These are phyloP conservation scores for Kockiozyma suomiensis DNA, from an alignment of 805 yeast genomes.

Conservation along the genomic window DNA sequence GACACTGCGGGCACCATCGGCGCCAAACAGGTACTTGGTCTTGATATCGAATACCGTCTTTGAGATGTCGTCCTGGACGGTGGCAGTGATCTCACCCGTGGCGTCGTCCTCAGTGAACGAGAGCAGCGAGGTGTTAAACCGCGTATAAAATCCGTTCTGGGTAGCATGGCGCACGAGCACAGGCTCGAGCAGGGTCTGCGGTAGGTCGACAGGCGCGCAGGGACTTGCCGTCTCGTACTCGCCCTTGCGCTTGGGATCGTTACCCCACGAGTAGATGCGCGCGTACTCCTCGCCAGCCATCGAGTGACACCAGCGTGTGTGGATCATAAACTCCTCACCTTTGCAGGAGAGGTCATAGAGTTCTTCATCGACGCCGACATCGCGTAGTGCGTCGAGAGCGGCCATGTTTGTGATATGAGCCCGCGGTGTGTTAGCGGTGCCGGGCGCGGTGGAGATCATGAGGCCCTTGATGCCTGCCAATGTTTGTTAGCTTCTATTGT, in stretches of 20 bases:
- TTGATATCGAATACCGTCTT: not conserved
- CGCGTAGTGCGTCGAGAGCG: not conserved
- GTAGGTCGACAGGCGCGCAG: not conserved
- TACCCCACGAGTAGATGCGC: constrained; percentile 1
- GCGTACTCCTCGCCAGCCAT: constrained; percentile 3
- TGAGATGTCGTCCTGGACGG: not conserved
- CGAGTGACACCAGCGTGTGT: constrained; percentile 1
- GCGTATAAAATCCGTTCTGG: not conserved
- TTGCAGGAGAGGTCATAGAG: not conserved
- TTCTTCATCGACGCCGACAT: not conserved
- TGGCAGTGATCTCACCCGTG: not conserved
- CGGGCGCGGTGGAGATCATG: not conserved
- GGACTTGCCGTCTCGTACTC: not conserved
- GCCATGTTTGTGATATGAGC: constrained; percentile 1
- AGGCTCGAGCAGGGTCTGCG: constrained; percentile 4
- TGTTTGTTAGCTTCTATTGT: not conserved
- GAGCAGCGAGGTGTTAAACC: not conserved
- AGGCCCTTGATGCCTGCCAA: not conserved
- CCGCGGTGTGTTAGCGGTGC: constrained; percentile 1
- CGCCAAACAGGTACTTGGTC: not conserved
- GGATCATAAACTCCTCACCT: not conserved
- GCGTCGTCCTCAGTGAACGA: not conserved
- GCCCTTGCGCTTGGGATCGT: constrained; percentile 2
- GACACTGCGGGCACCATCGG: not conserved
- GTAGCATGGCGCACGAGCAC: not conserved